These are phyloP conservation scores for Parathielavia hyrcaniae DNA, from an alignment of 495 filamentous ascomycete species.

Conservation along the genomic window DNA sequence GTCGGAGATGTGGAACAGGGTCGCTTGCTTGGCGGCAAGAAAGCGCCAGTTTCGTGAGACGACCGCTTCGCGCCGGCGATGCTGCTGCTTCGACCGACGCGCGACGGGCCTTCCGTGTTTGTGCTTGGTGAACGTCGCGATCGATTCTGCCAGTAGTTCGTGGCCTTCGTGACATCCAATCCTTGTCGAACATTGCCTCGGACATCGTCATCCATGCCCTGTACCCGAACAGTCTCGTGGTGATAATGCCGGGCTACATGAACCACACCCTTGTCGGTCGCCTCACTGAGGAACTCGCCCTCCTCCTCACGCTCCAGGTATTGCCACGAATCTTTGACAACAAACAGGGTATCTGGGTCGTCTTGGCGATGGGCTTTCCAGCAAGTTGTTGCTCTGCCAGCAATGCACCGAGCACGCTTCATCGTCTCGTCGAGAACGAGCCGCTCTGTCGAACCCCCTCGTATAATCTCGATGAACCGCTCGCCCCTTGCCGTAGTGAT, in stretches of 20 bases:
- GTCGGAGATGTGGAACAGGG: conserved; percentile 33
- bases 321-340: conserved; percentile 49
- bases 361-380: no score
- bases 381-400: no score
- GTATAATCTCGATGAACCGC: no score
- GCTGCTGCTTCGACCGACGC: no score
- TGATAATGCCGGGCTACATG: conserved; percentile 14
- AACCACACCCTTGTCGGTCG: not conserved
- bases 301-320: conserved; percentile 43
- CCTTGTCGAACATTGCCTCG: conserved; percentile 29
- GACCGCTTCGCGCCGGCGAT: no score
- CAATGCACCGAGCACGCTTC: no score
- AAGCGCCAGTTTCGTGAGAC: conserved; percentile 30
- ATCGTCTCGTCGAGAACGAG: no score
- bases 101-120: no score
- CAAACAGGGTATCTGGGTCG: conserved; percentile 19
- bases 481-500: no score
- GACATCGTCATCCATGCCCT: conserved; percentile 32
- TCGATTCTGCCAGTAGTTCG: conserved; percentile 26
- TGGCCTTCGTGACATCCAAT: conserved; percentile 34
- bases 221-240: conserved; percentile 38
- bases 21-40: conserved; percentile 35
- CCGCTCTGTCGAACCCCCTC: no score
- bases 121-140: conserved; percentile 7
- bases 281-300: conserved; percentile 25